A percentile compares a stretch with the other conserved stretches of the same genome.
phyloP scores from a whole-genome alignment of 768 basidiomycete species.

The Collybiopsis confluens region DNA sequence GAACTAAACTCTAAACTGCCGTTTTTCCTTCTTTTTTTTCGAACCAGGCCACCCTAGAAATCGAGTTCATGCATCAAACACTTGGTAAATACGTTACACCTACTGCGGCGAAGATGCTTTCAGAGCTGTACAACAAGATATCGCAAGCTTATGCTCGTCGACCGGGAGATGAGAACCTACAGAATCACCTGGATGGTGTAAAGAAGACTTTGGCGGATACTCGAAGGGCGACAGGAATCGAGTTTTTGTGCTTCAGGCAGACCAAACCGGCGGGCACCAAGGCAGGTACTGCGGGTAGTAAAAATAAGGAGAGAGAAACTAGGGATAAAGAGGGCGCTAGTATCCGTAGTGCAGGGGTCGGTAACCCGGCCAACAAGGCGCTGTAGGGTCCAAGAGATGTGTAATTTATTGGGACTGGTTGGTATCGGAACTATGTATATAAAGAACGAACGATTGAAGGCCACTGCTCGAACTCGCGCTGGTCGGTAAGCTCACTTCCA shows the following conservation, averaged over 20 bases:
- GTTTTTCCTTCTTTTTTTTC: background rate
- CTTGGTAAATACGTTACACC: slow-evolving; percentile 84
- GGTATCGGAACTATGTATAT: no score
- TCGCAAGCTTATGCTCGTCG: slow-evolving; percentile 87
- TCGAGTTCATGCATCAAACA: slow-evolving; percentile 98
- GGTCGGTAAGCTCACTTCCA: no score
- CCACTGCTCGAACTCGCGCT: no score
- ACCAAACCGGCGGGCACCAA: slow-evolving; percentile 38
- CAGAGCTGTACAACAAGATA: slow-evolving; percentile 91
- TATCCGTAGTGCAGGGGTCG: background rate
- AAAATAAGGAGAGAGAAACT: background rate
- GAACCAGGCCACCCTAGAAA: slow-evolving; percentile 92
- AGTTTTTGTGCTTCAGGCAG: slow-evolving; percentile 90
- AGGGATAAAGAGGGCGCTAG: background rate
- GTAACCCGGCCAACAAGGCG: background rate
- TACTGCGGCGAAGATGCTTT: slow-evolving; percentile 75
- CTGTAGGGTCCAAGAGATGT: no score
- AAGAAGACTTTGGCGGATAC: slow-evolving; percentile 88
- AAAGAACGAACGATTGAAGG: no score
- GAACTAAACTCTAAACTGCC: slow-evolving; percentile 8
- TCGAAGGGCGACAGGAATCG: slow-evolving; percentile 85
- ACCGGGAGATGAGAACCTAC: slow-evolving; percentile 82
- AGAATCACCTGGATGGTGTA: slow-evolving; percentile 83
- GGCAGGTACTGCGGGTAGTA: background rate
- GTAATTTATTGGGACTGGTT: no score